Conservation (phyloP, 305 asterid species). For the Fraxinus baroniana region DNA sequence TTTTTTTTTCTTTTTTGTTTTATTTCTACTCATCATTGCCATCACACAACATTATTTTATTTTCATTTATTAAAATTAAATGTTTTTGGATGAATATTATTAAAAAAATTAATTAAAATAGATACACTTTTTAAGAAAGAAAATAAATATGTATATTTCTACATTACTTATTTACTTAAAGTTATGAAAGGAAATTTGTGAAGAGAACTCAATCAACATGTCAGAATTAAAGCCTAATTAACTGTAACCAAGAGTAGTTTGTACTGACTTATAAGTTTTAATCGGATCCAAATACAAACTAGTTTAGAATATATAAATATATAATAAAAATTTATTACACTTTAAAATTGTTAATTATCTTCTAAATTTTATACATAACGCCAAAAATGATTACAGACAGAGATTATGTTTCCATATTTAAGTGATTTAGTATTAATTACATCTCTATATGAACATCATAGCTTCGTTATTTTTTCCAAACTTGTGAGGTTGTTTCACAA, state of each 20-base stretch:
- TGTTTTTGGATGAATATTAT: too few species aligned
- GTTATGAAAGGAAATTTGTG: conserved; percentile 2
- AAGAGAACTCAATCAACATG: conserved; percentile 19
- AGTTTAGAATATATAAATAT: neutral
- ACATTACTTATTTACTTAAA: too few species aligned
- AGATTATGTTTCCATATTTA: conserved; percentile 42
- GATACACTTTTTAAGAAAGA: neutral
- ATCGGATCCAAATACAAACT: conserved; percentile 33
- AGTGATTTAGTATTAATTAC: conserved; percentile 33
- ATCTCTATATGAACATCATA: conserved; percentile 22
- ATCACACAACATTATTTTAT: neutral
- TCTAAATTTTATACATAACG: conserved; percentile 34
- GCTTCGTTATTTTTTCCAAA: neutral
- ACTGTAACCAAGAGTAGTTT: conserved; percentile 21
- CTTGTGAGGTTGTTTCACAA: conserved; percentile 1
- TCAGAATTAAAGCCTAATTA: conserved; percentile 21
- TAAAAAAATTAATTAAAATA: too few species aligned
- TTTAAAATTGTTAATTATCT: conserved; percentile 8
- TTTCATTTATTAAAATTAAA: neutral
- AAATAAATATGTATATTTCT: neutral
- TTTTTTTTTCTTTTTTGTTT: too few species aligned
- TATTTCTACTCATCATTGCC: neutral
- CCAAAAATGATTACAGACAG: conserved; percentile 33
- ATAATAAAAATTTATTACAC: neutral
- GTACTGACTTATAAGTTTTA: conserved; percentile 20